Percentiles rank a stretch among this genome's conserved stretches.
phyloP scores from a whole-genome alignment of 352 stramenopile species.

The Pythium plurisporium region DNA sequence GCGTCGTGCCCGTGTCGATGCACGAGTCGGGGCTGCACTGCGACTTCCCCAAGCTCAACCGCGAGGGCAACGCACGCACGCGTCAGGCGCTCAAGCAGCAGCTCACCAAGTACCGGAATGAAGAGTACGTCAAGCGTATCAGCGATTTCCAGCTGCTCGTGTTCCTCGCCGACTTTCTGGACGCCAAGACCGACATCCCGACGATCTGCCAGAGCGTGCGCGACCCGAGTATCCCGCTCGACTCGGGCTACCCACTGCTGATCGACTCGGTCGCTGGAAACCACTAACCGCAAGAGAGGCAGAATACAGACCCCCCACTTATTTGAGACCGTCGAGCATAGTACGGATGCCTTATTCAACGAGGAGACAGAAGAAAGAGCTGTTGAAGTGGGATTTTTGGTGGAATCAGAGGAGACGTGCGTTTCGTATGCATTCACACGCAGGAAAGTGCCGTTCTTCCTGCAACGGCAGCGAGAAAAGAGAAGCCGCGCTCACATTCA shows the following conservation, averaged over 20 bases:
- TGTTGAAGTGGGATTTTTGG: too few relatives aligned
- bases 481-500: too few relatives aligned
- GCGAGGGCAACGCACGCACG: conserved; percentile 75
- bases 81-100: conserved; percentile 92
- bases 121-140: conserved; percentile 87
- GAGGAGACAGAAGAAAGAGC: too few relatives aligned
- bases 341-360: too few relatives aligned
- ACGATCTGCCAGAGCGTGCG: conserved; percentile 91
- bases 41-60: conserved; percentile 93
- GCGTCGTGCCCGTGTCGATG: conserved; percentile 93
- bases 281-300: conserved; percentile 26
- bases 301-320: too few relatives aligned
- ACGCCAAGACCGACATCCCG: conserved; percentile 88
- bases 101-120: conserved; percentile 63
- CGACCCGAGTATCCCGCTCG: conserved; percentile 80
- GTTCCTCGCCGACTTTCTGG: conserved; percentile 93
- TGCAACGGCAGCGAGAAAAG: too few relatives aligned
- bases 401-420: too few relatives aligned
- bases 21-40: conserved; percentile 91
- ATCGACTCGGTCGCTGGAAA: conserved; percentile 92
- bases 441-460: too few relatives aligned
- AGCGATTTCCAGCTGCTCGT: conserved; percentile 96
- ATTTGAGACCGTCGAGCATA: too few relatives aligned
- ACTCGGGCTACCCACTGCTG: conserved; percentile 95
- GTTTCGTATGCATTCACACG: too few relatives aligned